phyloP scores from a whole-genome alignment of 306 rosid species.

The Quercus rubra region DNA sequence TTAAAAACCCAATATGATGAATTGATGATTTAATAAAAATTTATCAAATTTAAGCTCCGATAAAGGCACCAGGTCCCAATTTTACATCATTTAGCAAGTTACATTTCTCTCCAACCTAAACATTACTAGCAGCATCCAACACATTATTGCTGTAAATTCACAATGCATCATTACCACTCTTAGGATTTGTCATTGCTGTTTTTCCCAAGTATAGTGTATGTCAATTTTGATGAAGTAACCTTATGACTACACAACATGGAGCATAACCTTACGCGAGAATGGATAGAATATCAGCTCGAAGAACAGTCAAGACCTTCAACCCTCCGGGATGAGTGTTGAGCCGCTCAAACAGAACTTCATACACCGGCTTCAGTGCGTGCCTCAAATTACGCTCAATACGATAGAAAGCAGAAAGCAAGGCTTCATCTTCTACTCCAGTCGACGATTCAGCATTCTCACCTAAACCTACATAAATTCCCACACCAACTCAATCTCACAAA shows the following conservation, averaged over 20 bases:
- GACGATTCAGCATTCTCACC: constrained; percentile 51
- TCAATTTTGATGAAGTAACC: background rate
- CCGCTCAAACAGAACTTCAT: constrained; percentile 85
- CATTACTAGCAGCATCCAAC: background rate
- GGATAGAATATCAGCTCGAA: constrained; percentile 77
- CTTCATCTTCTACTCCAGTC: constrained; percentile 47
- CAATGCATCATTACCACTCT: background rate
- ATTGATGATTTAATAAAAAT: background rate
- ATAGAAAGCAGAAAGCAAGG: constrained; percentile 59
- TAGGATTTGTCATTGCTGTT: background rate
- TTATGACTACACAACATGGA: background rate
- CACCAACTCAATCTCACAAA: constrained; percentile 21
- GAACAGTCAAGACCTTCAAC: constrained; percentile 65
- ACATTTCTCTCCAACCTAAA: background rate
- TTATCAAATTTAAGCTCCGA: background rate
- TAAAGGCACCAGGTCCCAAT: background rate
- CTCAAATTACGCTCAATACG: constrained; percentile 80
- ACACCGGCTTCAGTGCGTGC: constrained; percentile 72
- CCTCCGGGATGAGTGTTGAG: constrained; percentile 94
- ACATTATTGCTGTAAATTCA: background rate
- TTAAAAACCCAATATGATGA: background rate
- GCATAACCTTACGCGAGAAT: constrained; percentile 71
- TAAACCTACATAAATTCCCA: constrained; percentile 7
- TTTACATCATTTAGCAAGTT: background rate
- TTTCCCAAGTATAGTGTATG: background rate